Conservation (phyloP, 2,329 filamentous ascomycete genomes). For the Aspergillus versicolor region DNA sequence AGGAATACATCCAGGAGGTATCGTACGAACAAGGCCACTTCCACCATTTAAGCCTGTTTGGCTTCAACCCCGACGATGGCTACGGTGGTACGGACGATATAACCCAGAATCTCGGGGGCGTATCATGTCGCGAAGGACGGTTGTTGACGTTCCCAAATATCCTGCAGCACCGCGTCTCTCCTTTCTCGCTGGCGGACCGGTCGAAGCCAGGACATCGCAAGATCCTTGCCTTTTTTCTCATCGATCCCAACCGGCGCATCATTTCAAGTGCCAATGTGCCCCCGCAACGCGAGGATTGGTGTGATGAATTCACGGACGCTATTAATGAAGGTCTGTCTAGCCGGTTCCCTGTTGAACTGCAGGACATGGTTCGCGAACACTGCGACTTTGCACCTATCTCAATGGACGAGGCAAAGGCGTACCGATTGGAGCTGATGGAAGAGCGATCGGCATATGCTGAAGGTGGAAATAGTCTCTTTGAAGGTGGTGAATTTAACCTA, state of each 20-base stretch:
- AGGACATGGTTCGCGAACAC: slow-evolving; percentile 28
- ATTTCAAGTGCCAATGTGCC: slow-evolving; percentile 11
- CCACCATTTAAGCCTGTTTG: slow-evolving; percentile 4
- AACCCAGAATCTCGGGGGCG: slow-evolving; percentile 11
- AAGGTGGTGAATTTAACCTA: neutral
- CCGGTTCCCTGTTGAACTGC: slow-evolving; percentile 23
- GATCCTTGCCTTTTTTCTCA: slow-evolving; percentile 6
- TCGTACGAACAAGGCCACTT: slow-evolving; percentile 3
- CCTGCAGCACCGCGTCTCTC: slow-evolving; percentile 2
- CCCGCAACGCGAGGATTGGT: slow-evolving; percentile 13
- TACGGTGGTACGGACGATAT: slow-evolving; percentile 17
- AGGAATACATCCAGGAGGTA: neutral
- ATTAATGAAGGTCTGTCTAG: slow-evolving; percentile 13
- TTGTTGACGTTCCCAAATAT: slow-evolving; percentile 7
- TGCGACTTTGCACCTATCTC: slow-evolving; percentile 23
- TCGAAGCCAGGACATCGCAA: neutral
- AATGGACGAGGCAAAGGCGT: neutral
- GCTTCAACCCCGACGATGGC: neutral
- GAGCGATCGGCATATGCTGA: neutral
- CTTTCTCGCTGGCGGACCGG: slow-evolving; percentile 2
- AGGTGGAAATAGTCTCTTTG: neutral
- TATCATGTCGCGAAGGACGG: neutral
- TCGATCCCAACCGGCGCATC: slow-evolving; percentile 7
- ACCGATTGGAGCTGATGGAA: slow-evolving; percentile 3
- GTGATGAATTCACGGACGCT: neutral